phyloP scores from a whole-genome alignment of 306 rosid species.

The Prunus mongolica region DNA sequence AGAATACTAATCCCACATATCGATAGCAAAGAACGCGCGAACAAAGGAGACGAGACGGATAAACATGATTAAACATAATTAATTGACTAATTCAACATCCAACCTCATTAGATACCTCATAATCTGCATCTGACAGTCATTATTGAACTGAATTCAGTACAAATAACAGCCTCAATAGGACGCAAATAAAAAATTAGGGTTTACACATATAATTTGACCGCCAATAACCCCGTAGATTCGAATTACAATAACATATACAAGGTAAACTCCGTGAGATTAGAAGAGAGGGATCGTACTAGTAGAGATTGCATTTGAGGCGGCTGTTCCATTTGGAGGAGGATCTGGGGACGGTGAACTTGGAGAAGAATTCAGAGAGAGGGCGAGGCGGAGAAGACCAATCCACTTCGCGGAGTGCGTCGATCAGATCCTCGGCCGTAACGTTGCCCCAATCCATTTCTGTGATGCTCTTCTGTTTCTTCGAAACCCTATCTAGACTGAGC shows the following conservation, averaged over 20 bases:
- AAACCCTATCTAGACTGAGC: constrained; percentile 9
- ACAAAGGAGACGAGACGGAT: not conserved
- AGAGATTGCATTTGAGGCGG: constrained; percentile 99
- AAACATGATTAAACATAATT: not conserved
- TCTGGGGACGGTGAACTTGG: constrained; percentile 80
- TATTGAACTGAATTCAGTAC: not conserved
- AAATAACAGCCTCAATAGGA: not conserved
- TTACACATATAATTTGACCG: not conserved
- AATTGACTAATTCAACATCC: not conserved
- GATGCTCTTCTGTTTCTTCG: not conserved
- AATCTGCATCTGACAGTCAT: not conserved
- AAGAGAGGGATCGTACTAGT: constrained; percentile 52
- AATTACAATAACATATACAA: not conserved
- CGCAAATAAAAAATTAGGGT: not conserved
- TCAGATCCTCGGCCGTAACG: constrained; percentile 93
- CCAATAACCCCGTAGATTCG: not conserved
- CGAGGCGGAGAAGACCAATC: constrained; percentile 99
- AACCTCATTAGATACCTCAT: not conserved
- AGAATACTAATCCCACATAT: too few relatives aligned
- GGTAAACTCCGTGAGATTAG: not conserved
- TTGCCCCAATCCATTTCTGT: constrained; percentile 89
- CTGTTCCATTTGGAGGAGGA: constrained; percentile 82
- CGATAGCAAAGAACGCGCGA: too few relatives aligned
- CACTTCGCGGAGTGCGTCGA: constrained; percentile 96
- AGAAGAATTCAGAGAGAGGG: constrained; percentile 87